Evolutionary conservation across 306 rosid species (phyloP), one percentile per base, ranked within the genome.

Genomic region (Casuarina equisetifolia): DNA sequence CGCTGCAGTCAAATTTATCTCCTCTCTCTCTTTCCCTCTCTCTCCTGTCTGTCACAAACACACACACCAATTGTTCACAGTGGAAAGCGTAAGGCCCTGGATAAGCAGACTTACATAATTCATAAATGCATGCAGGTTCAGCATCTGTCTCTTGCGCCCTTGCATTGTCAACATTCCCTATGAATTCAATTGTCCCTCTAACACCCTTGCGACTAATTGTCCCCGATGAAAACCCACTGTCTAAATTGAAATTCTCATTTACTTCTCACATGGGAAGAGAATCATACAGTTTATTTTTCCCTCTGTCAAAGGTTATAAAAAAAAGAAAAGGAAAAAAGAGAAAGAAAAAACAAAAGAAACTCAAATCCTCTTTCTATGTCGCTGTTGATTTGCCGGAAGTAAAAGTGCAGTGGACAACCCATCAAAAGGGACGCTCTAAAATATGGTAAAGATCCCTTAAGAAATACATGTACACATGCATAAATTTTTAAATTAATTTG

Each of bases 71-170:
- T 25, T 25, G 82, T 82, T 79, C 69, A 80, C 88, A 75, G 55
- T 83, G 64, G 81, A 86, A 74, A 79, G 81, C 82, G 89, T 84
- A 86, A 86, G 83, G 83, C 81, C 81, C 43, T 78, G 58, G 58
- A 82, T 55, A 42, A 82, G 76, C 88, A 80, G 86, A 58, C 76
- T 83, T 85, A 76, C 79, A 81, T 81, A 72, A 51, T 51, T 79
- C 86, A 86, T 90, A 82, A 88, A 85, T 88, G 91, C 85, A 81
- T 61, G 83, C 74, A 70, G 46, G 80, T 77, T 76, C 81, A 78
- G 75, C 85, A 81, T 77, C 81, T 88, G 83, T 84, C 46, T 20
- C 57, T 76, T 81, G 63, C 50, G 82, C 48, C 42, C 69, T 42
- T 42, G 15, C 81, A 71, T 80, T 83, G 72, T 70, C 88, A 74